These are phyloP conservation scores for Dendrostoma leiphaemia DNA, from an alignment of 2,329 filamentous ascomycete species.

Conservation along the genomic window DNA sequence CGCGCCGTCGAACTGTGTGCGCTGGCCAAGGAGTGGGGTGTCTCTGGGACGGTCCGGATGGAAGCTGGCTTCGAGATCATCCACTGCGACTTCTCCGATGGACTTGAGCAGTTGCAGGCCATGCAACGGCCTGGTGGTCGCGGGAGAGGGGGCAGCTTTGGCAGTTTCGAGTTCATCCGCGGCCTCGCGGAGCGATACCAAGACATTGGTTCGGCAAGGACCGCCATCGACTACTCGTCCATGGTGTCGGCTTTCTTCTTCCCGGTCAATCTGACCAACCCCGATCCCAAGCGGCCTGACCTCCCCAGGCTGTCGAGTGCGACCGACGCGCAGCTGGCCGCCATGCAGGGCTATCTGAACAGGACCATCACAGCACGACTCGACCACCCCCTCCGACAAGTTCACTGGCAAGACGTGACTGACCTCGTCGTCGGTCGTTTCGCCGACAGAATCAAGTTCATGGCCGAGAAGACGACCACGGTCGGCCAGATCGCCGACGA, in stretches of 20 bases:
- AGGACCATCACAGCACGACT: constrained; percentile 27
- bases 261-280: constrained; percentile 47
- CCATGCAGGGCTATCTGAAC: constrained; percentile 30
- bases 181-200: constrained; percentile 44
- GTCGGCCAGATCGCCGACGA: constrained; percentile 32
- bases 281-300: constrained; percentile 26
- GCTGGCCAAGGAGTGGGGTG: constrained; percentile 48
- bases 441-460: constrained; percentile 47
- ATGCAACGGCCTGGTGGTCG: constrained; percentile 26
- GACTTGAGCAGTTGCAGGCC: constrained; percentile 36
- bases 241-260: constrained; percentile 53
- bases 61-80: constrained; percentile 72
- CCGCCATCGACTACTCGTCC: constrained; percentile 45
- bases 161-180: constrained; percentile 37
- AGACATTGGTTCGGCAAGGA: constrained; percentile 40
- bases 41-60: constrained; percentile 67
- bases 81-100: constrained; percentile 57
- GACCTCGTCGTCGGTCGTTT: constrained; percentile 68
- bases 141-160: constrained; percentile 25
- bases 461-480: constrained; percentile 31
- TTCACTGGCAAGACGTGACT: constrained; percentile 66
- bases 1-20: constrained; percentile 58
- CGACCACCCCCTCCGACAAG: constrained; percentile 29
- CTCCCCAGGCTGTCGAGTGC: constrained; percentile 24
- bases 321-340: constrained; percentile 21